A percentile compares a stretch with the other conserved stretches of the same genome.
These are phyloP conservation scores for Poa annua DNA, from an alignment of 176 grass and related monocot genomes.

Conservation along the genomic window DNA sequence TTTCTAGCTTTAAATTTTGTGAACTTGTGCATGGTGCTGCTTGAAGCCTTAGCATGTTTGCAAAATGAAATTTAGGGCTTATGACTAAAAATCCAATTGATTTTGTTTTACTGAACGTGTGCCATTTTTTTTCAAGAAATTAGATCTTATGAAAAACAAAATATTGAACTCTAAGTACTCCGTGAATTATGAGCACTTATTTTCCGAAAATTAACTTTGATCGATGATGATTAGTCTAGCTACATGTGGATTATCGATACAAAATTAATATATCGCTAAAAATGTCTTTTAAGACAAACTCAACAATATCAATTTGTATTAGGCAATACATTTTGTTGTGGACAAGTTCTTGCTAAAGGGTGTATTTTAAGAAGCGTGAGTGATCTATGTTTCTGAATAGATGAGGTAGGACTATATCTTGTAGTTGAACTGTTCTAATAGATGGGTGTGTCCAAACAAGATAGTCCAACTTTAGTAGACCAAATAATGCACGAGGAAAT, in stretches of 20 bases:
- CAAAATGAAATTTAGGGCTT: neutral
- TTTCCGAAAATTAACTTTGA: neutral
- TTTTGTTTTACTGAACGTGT: neutral
- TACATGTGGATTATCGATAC: neutral
- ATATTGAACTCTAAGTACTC: neutral
- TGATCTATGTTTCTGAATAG: neutral
- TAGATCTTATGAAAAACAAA: neutral
- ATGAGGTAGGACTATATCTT: neutral
- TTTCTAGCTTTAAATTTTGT: neutral
- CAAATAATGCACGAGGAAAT: neutral
- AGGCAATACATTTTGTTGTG: neutral
- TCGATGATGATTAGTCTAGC: neutral
- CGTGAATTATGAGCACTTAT: neutral
- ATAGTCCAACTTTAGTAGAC: neutral
- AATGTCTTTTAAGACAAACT: neutral
- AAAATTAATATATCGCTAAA: neutral
- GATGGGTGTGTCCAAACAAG: neutral
- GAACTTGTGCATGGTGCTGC: slow-evolving; percentile 16
- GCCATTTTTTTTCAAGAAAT: neutral
- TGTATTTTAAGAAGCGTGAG: neutral
- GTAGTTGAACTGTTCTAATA: neutral
- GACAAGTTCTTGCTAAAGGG: neutral
- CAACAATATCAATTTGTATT: neutral
- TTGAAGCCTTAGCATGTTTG: neutral
- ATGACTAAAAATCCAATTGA: neutral